Conservation (phyloP, 441 rosid species). For the Populus hybrid region DNA sequence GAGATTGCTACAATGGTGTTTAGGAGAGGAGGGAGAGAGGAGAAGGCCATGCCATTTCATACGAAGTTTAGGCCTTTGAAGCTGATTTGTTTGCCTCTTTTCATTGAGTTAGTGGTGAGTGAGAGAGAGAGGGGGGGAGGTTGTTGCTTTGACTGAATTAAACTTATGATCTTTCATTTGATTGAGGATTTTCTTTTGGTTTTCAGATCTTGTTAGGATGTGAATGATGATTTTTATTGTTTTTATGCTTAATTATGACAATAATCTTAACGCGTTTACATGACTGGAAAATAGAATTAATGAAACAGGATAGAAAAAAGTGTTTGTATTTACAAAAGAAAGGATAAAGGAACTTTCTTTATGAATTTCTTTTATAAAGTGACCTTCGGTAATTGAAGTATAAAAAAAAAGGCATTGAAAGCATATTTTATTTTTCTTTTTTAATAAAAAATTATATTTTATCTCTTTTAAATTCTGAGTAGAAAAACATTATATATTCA, state of each 20-base stretch:
- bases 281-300: not conserved
- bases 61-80: not conserved
- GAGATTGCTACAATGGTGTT: slow-evolving; percentile 28
- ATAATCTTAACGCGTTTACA: not conserved
- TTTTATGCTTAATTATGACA: not conserved
- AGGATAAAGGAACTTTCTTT: not conserved
- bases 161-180: not conserved
- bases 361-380: no score
- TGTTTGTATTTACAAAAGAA: no score
- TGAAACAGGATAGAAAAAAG: not conserved
- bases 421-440: no score
- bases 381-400: no score
- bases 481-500: no score
- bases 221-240: not conserved
- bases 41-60: slow-evolving; percentile 66
- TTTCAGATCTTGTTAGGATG: not conserved
- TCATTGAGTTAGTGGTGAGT: not conserved
- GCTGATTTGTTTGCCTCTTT: not conserved
- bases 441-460: no score
- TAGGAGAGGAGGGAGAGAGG: slow-evolving; percentile 24
- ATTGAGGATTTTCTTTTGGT: not conserved
- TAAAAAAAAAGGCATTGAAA: no score
- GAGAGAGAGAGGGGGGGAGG: no score
- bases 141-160: not conserved
- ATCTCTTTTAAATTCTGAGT: no score